Conservation (phyloP, 768 basidiomycete genomes). For the Mrakia hoshinonis region DNA sequence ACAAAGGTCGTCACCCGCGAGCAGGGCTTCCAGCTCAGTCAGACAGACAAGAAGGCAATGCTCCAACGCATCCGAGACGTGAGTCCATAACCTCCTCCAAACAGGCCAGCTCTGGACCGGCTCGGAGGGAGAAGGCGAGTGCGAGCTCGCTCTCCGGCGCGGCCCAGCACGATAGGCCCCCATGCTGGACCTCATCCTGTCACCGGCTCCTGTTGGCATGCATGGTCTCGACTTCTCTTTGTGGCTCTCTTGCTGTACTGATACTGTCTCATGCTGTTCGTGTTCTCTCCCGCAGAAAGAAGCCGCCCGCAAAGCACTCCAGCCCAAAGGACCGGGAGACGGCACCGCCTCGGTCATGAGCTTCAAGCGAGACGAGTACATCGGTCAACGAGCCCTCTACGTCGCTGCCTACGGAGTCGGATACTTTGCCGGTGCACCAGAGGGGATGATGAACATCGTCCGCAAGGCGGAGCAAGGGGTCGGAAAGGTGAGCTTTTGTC, state of each 20-base stretch:
- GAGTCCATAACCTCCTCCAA: not conserved
- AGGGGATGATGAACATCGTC: slow-evolving; percentile 18
- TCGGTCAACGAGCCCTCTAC: slow-evolving; percentile 18
- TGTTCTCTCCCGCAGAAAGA: not conserved
- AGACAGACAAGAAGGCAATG: slow-evolving; percentile 6
- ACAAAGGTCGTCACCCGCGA: not conserved
- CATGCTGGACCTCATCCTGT: too few relatives aligned
- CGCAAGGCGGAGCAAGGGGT: slow-evolving; percentile 14
- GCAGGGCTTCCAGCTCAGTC: not conserved
- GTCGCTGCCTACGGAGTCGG: not conserved
- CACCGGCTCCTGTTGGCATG: too few relatives aligned
- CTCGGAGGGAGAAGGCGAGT: not conserved
- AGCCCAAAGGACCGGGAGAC: not conserved
- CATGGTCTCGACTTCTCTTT: too few relatives aligned
- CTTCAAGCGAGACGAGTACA: slow-evolving; percentile 19
- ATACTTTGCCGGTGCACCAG: slow-evolving; percentile 20
- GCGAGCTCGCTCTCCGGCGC: not conserved
- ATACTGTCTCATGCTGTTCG: not conserved
- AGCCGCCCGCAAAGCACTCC: not conserved
- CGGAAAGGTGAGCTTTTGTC: not conserved
- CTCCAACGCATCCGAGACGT: not conserved
- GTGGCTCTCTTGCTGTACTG: too few relatives aligned
- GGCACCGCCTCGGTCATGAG: slow-evolving; percentile 5
- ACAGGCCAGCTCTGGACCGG: not conserved
- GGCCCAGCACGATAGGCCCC: too few relatives aligned